Conservation (phyloP, 371 early-diverging fungal species). For the Rhizopus arrhizus region DNA sequence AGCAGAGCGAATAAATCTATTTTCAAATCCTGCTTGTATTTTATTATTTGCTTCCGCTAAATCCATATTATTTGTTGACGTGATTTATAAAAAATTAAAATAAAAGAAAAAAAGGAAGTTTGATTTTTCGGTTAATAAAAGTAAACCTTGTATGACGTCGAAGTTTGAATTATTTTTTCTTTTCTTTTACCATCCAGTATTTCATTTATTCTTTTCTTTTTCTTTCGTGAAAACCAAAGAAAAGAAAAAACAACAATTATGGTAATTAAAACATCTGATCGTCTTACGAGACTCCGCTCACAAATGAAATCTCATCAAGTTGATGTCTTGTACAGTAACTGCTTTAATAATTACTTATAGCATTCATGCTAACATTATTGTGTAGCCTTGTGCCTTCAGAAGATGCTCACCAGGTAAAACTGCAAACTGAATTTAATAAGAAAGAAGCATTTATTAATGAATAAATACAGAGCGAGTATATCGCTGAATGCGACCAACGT, state of each 20-base stretch:
- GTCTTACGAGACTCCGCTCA: conserved; percentile 68
- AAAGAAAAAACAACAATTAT: conserved; percentile 21
- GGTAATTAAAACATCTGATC: conserved; percentile 57
- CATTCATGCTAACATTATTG: neutral
- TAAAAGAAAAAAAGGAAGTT: neutral
- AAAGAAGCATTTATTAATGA: too few relatives aligned
- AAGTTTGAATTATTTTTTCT: neutral
- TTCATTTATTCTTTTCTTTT: conserved; percentile 8
- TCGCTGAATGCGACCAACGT: conserved; percentile 89
- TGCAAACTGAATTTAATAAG: neutral
- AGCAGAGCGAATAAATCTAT: neutral
- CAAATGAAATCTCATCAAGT: conserved; percentile 73
- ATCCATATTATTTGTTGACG: neutral
- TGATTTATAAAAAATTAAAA: neutral
- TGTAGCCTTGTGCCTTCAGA: conserved; percentile 88
- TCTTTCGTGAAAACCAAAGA: conserved; percentile 13
- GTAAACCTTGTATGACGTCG: neutral
- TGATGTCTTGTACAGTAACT: conserved; percentile 69
- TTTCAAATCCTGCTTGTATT: neutral
- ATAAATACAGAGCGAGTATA: conserved; percentile 88
- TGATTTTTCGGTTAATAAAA: neutral
- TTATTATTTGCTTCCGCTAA: neutral
- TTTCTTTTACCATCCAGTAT: neutral
- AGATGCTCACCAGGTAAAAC: conserved; percentile 89
- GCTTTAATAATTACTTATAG: neutral